Base-by-base conservation (phyloP, 805 yeast species). In the Sugiyamaella americana region DNA sequence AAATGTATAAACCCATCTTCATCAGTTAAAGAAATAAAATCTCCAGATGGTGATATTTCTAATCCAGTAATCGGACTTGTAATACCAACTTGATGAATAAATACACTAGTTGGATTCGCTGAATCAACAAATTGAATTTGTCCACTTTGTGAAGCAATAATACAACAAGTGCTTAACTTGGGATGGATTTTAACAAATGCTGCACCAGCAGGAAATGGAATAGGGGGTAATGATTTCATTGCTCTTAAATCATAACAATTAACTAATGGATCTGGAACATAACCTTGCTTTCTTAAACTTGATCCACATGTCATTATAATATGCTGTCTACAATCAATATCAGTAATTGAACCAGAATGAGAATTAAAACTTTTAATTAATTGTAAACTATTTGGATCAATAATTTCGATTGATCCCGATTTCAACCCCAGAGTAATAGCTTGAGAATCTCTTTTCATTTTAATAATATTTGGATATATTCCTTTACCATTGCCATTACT, bases 161-260 rank as follows among this genome's bases (percentile, higher is more conserved):
- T 62, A 39, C 87, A 77, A 30, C 84, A 79, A 34, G 85, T 84
- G 4, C 96, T 84, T 42, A 88, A 61, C 50, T 84, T 83, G 4
- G 98, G 97, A 66, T 91, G 97, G 51, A 91, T 72, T 41, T 84
- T 74, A 1, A 84, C 93, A 60, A 76, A 84, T 6, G 84, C 74
- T 0, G 98, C 96, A 10, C 97, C 97, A 0, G 88, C 82, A 0
- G 93, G 88, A 58, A 88, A 87, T 3, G 96, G 79, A 5, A 91
- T 72, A 2, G 97, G 96, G 0, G 94, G 71, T 46, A 82, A 64
- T 1, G 88, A 74, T 44, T 77, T 74, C 77, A 85, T 70, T 48
- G 79, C 75, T 51, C 94, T 74, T 24, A 87, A 62, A 62, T 93
- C 98, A 62, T 79, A 87, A 18, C 87, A 79, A 54, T 82, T 82